A percentile compares a stretch with the other conserved stretches of the same genome.
phyloP scores from a whole-genome alignment of 164 flowering plant species.

The Hamamelis virginiana region DNA sequence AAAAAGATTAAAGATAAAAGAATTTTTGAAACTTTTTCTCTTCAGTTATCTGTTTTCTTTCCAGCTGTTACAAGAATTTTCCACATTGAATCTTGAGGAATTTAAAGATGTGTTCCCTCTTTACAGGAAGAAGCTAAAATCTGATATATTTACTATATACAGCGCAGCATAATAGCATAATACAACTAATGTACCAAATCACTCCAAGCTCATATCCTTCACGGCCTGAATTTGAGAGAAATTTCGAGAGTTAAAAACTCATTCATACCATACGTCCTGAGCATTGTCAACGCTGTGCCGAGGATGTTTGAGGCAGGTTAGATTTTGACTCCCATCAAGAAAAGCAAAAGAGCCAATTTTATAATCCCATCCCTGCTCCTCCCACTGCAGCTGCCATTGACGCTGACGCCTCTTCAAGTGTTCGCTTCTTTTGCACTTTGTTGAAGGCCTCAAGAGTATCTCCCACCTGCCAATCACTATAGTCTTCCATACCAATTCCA shows the following conservation, averaged over 20 bases:
- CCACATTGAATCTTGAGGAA: not conserved
- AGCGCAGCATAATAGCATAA: slow-evolving; percentile 20
- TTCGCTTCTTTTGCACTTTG: slow-evolving; percentile 65
- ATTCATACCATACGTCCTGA: not conserved
- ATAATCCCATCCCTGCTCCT: slow-evolving; percentile 39
- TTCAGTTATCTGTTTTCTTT: not conserved
- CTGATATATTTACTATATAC: slow-evolving; percentile 23
- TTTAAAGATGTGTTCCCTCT: slow-evolving; percentile 20
- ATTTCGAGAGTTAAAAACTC: not conserved
- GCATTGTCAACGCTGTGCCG: slow-evolving; percentile 1
- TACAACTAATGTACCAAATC: slow-evolving; percentile 15
- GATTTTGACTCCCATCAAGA: not conserved
- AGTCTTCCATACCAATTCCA: slow-evolving; percentile 78
- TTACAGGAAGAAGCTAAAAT: slow-evolving; percentile 25
- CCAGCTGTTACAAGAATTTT: slow-evolving; percentile 9
- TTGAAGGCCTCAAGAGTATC: slow-evolving; percentile 72
- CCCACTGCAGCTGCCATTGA: slow-evolving; percentile 74
- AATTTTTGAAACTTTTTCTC: not conserved
- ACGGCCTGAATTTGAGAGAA: not conserved
- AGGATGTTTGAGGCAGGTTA: not conserved
- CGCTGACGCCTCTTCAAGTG: slow-evolving; percentile 95
- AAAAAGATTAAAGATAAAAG: too few species aligned
- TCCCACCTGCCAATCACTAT: slow-evolving; percentile 67
- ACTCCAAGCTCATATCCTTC: slow-evolving; percentile 8
- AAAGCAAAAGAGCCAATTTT: slow-evolving; percentile 1